phyloP scores from a whole-genome alignment of 2,329 filamentous ascomycete genomes.

The Cladophialophora exuberans region DNA sequence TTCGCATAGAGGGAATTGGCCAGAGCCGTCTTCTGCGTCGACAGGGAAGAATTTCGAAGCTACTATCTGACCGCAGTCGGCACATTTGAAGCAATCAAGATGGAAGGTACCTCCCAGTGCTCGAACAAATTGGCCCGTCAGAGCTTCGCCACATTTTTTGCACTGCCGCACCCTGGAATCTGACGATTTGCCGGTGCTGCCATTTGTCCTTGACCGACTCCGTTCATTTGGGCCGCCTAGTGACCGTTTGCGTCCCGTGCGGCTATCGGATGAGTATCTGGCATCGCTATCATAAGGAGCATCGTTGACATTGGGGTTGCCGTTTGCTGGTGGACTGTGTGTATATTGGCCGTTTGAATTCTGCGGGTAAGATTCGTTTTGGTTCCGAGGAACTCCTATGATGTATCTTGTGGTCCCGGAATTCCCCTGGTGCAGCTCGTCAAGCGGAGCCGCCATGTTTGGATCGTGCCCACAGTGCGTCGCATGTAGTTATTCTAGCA shows the following conservation, averaged over 20 bases:
- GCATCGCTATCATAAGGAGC: slow-evolving; percentile 29
- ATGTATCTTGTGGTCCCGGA: slow-evolving; percentile 29
- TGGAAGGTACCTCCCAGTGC: slow-evolving; percentile 93
- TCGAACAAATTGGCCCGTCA: slow-evolving; percentile 95
- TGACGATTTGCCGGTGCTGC: slow-evolving; percentile 35
- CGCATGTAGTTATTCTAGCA: slow-evolving; percentile 20
- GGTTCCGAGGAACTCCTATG: slow-evolving; percentile 25
- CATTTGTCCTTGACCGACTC: slow-evolving; percentile 39
- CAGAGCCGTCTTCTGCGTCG: slow-evolving; percentile 80
- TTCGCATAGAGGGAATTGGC: slow-evolving; percentile 93
- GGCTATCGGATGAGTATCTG: slow-evolving; percentile 32
- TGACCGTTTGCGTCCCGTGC: slow-evolving; percentile 34
- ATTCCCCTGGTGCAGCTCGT: slow-evolving; percentile 26
- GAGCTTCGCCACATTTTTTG: slow-evolving; percentile 83
- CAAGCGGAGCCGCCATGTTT: slow-evolving; percentile 27
- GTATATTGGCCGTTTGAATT: slow-evolving; percentile 22
- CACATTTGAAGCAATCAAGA: slow-evolving; percentile 95
- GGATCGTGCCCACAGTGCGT: slow-evolving; percentile 5
- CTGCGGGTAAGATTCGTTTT: slow-evolving; percentile 19
- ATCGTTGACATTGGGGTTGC: slow-evolving; percentile 27
- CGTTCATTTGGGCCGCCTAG: slow-evolving; percentile 32
- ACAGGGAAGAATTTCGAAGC: slow-evolving; percentile 99
- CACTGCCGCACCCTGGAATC: slow-evolving; percentile 57
- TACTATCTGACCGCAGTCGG: slow-evolving; percentile 94
- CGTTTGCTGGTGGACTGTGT: slow-evolving; percentile 19